Evolutionary conservation across 768 basidiomycete genomes (phyloP).

Genomic region (Termitomyces eurrhizus): DNA sequence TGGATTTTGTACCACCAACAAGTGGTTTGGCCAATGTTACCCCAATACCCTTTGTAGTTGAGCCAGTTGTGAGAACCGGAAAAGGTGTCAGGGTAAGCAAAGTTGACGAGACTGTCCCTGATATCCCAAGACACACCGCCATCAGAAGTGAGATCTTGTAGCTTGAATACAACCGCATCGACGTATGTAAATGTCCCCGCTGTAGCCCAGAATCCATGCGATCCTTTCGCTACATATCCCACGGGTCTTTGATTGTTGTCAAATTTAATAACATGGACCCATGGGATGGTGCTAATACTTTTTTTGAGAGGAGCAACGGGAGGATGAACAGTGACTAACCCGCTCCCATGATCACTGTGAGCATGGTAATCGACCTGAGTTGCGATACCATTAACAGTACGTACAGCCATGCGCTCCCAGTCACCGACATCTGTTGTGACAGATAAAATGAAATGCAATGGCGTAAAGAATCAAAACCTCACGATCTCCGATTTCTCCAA

Average conservation of each 20-base stretch:
- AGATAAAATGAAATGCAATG: not conserved
- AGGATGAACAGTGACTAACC: not conserved
- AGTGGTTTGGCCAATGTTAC: conserved; percentile 14
- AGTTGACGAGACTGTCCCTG: conserved; percentile 8
- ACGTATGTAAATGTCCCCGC: conserved; percentile 17
- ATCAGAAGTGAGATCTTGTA: conserved; percentile 15
- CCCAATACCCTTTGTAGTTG: conserved; percentile 18
- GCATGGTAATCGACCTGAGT: conserved; percentile 19
- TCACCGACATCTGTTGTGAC: conserved; percentile 14
- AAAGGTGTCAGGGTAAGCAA: conserved; percentile 14
- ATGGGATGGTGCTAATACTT: conserved; percentile 15
- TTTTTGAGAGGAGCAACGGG: not conserved
- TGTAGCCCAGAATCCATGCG: conserved; percentile 18
- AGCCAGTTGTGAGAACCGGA: conserved; percentile 14
- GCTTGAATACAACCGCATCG: conserved; percentile 12
- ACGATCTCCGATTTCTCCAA: conserved; percentile 18
- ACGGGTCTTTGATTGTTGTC: conserved; percentile 17
- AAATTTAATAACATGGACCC: conserved; percentile 13
- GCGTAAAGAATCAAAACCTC: not conserved
- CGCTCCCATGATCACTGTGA: conserved; percentile 15
- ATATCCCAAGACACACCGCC: conserved; percentile 16
- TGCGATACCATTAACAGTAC: conserved; percentile 16
- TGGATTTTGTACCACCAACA: conserved; percentile 16
- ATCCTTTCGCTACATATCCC: conserved; percentile 16
- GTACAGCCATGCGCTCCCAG: conserved; percentile 19